A percentile compares a stretch with the other conserved stretches of the same genome.
These are phyloP conservation scores for Collariella sp. DNA, from an alignment of 495 filamentous ascomycete genomes.

Conservation along the genomic window DNA sequence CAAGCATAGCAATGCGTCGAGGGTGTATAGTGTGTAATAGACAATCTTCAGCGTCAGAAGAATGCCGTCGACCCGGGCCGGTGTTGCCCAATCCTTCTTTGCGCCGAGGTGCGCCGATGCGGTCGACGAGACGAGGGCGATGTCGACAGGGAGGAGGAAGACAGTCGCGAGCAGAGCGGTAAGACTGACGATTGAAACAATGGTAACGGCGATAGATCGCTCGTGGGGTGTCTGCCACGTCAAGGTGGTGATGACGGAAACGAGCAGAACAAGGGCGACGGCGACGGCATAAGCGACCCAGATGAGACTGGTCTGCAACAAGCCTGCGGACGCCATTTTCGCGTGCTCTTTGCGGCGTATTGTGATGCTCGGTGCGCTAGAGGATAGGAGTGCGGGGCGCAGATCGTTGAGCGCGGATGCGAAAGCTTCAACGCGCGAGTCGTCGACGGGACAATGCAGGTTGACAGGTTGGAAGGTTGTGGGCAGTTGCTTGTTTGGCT, in stretches of 20 bases:
- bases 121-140: slow-evolving; percentile 88
- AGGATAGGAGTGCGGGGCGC: background rate
- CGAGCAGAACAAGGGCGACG: slow-evolving; percentile 57
- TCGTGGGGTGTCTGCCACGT: slow-evolving; percentile 82
- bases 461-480: background rate
- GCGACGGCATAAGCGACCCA: slow-evolving; percentile 87
- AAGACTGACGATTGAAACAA: slow-evolving; percentile 76
- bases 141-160: slow-evolving; percentile 86
- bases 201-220: slow-evolving; percentile 67
- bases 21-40: slow-evolving; percentile 85
- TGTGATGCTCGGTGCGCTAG: no score
- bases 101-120: slow-evolving; percentile 62
- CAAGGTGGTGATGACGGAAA: slow-evolving; percentile 74
- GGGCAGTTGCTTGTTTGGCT: background rate
- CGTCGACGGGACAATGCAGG: background rate
- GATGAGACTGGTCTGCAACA: slow-evolving; percentile 76
- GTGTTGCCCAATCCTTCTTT: slow-evolving; percentile 92
- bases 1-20: slow-evolving; percentile 87
- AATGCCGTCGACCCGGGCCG: slow-evolving; percentile 65
- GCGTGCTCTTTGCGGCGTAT: no score
- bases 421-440: background rate
- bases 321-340: slow-evolving; percentile 50
- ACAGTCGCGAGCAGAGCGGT: slow-evolving; percentile 84
- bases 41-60: slow-evolving; percentile 71
- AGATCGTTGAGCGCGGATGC: background rate